Evolutionary conservation across 2,329 filamentous ascomycete genomes (phyloP).

Genomic region (Monosporascus sp.): DNA sequence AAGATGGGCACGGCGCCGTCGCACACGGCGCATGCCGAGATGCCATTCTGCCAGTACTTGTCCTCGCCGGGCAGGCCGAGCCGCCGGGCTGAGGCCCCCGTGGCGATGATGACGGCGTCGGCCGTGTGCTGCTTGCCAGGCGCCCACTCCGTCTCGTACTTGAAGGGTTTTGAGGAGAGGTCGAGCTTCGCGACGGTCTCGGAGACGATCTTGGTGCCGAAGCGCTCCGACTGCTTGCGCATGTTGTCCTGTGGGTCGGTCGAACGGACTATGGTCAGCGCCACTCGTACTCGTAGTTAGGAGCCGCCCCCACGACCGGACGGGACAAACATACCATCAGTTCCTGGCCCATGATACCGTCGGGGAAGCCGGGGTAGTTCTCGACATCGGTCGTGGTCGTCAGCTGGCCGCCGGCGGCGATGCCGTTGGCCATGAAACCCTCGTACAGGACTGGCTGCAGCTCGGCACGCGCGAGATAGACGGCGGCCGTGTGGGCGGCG

Average conservation of each 20-base stretch:
- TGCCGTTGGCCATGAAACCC: constrained; percentile 95
- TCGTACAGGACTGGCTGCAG: constrained; percentile 94
- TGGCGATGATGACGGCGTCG: constrained; percentile 89
- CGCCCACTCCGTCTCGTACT: constrained; percentile 85
- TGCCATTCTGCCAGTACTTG: constrained; percentile 94
- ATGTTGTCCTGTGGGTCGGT: constrained; percentile 64
- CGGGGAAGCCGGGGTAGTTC: constrained; percentile 94
- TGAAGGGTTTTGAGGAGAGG: constrained; percentile 78
- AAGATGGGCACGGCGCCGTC: constrained; percentile 97
- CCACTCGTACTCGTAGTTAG: too few species aligned
- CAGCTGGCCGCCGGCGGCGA: constrained; percentile 90
- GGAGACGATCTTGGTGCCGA: constrained; percentile 87
- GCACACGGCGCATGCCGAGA: constrained; percentile 94
- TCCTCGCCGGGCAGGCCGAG: constrained; percentile 83
- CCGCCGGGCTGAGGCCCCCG: constrained; percentile 84
- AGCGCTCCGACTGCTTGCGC: constrained; percentile 83
- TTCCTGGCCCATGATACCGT: constrained; percentile 78
- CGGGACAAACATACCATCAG: constrained; percentile 61
- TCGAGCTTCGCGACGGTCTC: constrained; percentile 91
- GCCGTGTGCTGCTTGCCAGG: constrained; percentile 81
- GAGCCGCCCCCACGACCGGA: not conserved
- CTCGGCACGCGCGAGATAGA: constrained; percentile 93
- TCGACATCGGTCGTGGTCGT: constrained; percentile 98
- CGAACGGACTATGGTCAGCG: not conserved
- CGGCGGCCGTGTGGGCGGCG: constrained; percentile 92